Evolutionary conservation across 768 basidiomycete species (phyloP).

Genomic region (Boletus eberwhitei): DNA sequence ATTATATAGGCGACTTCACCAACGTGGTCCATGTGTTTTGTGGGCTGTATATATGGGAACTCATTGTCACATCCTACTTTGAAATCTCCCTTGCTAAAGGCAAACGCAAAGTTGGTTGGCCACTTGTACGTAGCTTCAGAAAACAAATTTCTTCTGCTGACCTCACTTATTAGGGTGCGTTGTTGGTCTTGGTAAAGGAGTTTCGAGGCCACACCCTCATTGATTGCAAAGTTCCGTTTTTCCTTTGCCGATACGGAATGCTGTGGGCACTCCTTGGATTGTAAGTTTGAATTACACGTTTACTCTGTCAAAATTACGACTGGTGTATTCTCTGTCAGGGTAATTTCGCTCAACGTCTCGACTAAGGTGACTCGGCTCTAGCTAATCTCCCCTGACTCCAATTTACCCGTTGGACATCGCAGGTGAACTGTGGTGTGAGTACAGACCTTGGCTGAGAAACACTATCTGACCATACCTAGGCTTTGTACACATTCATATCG

Average conservation of each 20-base stretch:
- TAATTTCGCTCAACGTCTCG: constrained; percentile 53
- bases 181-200: not conserved
- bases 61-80: constrained; percentile 59
- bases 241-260: constrained; percentile 71
- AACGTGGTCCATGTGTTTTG: constrained; percentile 62
- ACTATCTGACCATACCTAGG: constrained; percentile 34
- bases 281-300: constrained; percentile 32
- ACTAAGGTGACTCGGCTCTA: constrained; percentile 21
- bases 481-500: constrained; percentile 67
- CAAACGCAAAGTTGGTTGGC: constrained; percentile 64
- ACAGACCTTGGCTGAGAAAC: not conserved
- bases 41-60: constrained; percentile 67
- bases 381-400: not conserved
- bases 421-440: constrained; percentile 62
- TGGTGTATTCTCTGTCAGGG: constrained; percentile 35
- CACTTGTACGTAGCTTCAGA: constrained; percentile 48
- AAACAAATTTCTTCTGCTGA: not conserved
- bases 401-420: not conserved
- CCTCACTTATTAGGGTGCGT: constrained; percentile 13
- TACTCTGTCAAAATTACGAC: not conserved
- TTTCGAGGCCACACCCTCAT: constrained; percentile 1
- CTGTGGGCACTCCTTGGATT: constrained; percentile 61
- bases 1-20: constrained; percentile 48
- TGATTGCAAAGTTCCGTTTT: constrained; percentile 50
- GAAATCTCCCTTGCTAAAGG: constrained; percentile 62